A percentile compares a stretch with the other conserved stretches of the same genome.
Conservation (phyloP, 805 yeast genomes). For the Wickerhamiella cacticola region DNA sequence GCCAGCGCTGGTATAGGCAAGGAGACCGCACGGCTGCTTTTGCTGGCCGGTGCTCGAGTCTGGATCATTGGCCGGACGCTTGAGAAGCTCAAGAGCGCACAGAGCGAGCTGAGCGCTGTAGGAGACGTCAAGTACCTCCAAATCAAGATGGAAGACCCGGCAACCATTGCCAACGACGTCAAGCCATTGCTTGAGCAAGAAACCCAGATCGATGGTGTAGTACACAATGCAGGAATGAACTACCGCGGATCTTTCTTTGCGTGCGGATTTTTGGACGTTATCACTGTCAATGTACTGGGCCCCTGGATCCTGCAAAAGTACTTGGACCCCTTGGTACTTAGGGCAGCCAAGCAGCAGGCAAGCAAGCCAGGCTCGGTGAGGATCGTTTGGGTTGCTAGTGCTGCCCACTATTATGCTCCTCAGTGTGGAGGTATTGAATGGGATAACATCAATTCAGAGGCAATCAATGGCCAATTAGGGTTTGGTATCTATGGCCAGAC, state of each 20-base stretch:
- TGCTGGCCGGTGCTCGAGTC: slow-evolving; percentile 30
- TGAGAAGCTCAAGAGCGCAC: slow-evolving; percentile 27
- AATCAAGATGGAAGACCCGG: slow-evolving; percentile 30
- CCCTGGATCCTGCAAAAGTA: slow-evolving; percentile 34
- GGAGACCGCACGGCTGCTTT: slow-evolving; percentile 19
- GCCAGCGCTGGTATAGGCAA: slow-evolving; percentile 24
- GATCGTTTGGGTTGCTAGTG: slow-evolving; percentile 37
- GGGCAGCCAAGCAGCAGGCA: slow-evolving; percentile 30
- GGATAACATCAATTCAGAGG: slow-evolving; percentile 30
- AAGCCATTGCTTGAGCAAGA: slow-evolving; percentile 24
- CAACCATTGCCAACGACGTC: slow-evolving; percentile 32
- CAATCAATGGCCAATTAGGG: slow-evolving; percentile 16
- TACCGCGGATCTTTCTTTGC: slow-evolving; percentile 17
- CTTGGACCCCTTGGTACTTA: slow-evolving; percentile 28
- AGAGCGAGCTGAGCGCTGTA: slow-evolving; percentile 25
- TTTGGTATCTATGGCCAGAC: slow-evolving; percentile 34
- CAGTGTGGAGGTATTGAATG: slow-evolving; percentile 32
- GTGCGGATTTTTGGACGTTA: slow-evolving; percentile 27
- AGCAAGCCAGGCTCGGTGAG: slow-evolving; percentile 27
- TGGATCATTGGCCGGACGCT: slow-evolving; percentile 32
- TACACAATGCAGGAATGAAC: slow-evolving; percentile 29
- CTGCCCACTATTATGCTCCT: slow-evolving; percentile 29
- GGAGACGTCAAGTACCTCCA: slow-evolving; percentile 18
- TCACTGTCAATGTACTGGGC: slow-evolving; percentile 37
- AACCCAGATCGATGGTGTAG: slow-evolving; percentile 27